phyloP scores from a whole-genome alignment of 805 yeast species.

The Myxozyma lipomycoides region DNA sequence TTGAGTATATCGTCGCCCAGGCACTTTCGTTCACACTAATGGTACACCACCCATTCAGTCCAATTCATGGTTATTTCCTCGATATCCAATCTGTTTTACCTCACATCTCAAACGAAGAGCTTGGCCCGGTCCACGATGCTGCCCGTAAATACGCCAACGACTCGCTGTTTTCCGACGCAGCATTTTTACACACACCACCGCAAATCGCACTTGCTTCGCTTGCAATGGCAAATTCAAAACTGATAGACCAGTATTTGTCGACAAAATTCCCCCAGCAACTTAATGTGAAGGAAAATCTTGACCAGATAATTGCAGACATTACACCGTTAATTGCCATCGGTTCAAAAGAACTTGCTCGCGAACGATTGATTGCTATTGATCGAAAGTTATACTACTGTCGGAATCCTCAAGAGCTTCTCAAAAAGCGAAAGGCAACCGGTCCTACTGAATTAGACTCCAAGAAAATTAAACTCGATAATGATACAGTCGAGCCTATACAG shows the following conservation, averaged over 20 bases:
- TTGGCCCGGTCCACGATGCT: slow-evolving; percentile 53
- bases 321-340: slow-evolving; percentile 26
- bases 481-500: not conserved
- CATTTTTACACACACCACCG: slow-evolving; percentile 83
- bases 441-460: slow-evolving; percentile 5
- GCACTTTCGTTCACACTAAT: slow-evolving; percentile 71
- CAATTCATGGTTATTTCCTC: slow-evolving; percentile 90
- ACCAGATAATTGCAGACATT: slow-evolving; percentile 32
- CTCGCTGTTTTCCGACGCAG: slow-evolving; percentile 70
- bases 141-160: slow-evolving; percentile 65
- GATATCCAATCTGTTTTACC: slow-evolving; percentile 70
- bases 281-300: slow-evolving; percentile 6
- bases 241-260: slow-evolving; percentile 63
- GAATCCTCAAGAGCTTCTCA: slow-evolving; percentile 31
- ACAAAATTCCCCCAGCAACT: slow-evolving; percentile 49
- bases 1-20: slow-evolving; percentile 75
- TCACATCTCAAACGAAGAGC: slow-evolving; percentile 35
- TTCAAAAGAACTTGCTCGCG: slow-evolving; percentile 30
- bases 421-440: slow-evolving; percentile 15
- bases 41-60: slow-evolving; percentile 84
- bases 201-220: slow-evolving; percentile 90
- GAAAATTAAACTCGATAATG: slow-evolving; percentile 1
- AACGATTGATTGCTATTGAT: slow-evolving; percentile 37
- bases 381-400: slow-evolving; percentile 37
- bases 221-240: slow-evolving; percentile 58